Percentiles rank a stretch among this genome's conserved stretches.
Conservation (phyloP, 2,329 filamentous ascomycete species). For the Epichloe sp. region DNA sequence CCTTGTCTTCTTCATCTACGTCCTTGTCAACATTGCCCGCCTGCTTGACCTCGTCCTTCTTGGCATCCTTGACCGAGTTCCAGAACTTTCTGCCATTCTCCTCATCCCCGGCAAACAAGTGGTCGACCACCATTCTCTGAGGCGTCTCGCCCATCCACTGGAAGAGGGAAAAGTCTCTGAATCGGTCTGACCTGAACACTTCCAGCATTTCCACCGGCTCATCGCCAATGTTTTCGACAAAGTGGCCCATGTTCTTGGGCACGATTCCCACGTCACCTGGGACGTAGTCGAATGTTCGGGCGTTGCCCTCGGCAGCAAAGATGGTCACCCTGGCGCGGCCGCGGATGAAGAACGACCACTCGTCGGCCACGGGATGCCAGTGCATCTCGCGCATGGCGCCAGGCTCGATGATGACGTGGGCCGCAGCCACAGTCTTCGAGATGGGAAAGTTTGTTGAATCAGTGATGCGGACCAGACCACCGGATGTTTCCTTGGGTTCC, state of each 20-base stretch:
- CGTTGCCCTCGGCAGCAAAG: conserved; percentile 55
- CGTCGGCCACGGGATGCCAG: conserved; percentile 69
- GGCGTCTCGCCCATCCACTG: conserved; percentile 67
- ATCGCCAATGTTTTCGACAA: conserved; percentile 70
- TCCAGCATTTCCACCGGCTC: conserved; percentile 65
- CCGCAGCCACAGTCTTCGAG: conserved; percentile 59
- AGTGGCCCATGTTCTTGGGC: conserved; percentile 65
- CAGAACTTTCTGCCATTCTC: conserved; percentile 50
- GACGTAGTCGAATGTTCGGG: conserved; percentile 63
- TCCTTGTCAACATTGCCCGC: background rate
- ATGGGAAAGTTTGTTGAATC: conserved; percentile 67
- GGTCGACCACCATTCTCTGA: conserved; percentile 50
- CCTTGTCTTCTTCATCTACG: background rate
- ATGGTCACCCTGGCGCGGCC: conserved; percentile 63
- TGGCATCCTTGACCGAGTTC: conserved; percentile 45
- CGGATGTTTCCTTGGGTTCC: conserved; percentile 49
- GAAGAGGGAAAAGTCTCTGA: conserved; percentile 60
- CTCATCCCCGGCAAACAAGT: conserved; percentile 49
- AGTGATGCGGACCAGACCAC: conserved; percentile 59
- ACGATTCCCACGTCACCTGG: conserved; percentile 68
- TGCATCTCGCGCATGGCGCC: conserved; percentile 68
- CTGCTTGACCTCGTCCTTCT: conserved; percentile 39
- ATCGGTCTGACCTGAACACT: conserved; percentile 58
- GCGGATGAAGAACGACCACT: conserved; percentile 68
- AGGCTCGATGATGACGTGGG: conserved; percentile 56